Evolutionary conservation across 257 asterid genomes (phyloP).

Genomic region (Scutellaria barbata): DNA sequence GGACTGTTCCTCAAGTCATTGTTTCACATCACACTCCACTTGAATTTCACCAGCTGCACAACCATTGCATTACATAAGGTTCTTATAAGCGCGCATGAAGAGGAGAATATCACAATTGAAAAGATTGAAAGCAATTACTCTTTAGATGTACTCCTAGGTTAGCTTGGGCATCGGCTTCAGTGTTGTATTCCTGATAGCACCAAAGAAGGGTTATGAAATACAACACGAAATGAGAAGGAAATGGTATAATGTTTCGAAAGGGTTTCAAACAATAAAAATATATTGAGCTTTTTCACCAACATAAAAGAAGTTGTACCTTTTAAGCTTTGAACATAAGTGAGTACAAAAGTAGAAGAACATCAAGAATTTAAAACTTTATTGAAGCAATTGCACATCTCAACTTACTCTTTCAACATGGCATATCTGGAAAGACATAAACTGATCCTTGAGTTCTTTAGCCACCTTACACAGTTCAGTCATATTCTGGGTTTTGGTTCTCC

Average conservation of each 20-base stretch:
- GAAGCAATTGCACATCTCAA: constrained; percentile 27
- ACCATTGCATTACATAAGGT: background rate
- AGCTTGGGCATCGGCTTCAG: constrained; percentile 96
- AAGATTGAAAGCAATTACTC: constrained; percentile 45
- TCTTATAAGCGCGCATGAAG: constrained; percentile 20
- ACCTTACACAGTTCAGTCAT: constrained; percentile 95
- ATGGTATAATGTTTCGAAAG: too few species aligned
- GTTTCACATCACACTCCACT: constrained; percentile 69
- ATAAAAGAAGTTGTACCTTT: too few species aligned
- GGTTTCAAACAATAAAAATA: too few species aligned
- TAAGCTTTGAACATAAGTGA: too few species aligned
- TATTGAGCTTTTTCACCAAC: too few species aligned
- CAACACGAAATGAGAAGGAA: constrained; percentile 10
- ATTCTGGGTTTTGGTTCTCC: constrained; percentile 90
- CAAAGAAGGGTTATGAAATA: constrained; percentile 2
- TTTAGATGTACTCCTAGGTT: constrained; percentile 73
- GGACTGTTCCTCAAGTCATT: constrained; percentile 24
- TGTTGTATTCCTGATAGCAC: constrained; percentile 64
- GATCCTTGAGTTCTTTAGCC: constrained; percentile 85
- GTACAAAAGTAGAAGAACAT: too few species aligned
- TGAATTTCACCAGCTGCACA: constrained; percentile 81
- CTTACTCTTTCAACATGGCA: constrained; percentile 83
- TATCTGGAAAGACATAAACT: constrained; percentile 77
- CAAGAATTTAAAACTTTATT: background rate
- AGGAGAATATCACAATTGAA: constrained; percentile 10